Conservation (phyloP, 257 asterid species). For the Fraxinus pennsylvanica region DNA sequence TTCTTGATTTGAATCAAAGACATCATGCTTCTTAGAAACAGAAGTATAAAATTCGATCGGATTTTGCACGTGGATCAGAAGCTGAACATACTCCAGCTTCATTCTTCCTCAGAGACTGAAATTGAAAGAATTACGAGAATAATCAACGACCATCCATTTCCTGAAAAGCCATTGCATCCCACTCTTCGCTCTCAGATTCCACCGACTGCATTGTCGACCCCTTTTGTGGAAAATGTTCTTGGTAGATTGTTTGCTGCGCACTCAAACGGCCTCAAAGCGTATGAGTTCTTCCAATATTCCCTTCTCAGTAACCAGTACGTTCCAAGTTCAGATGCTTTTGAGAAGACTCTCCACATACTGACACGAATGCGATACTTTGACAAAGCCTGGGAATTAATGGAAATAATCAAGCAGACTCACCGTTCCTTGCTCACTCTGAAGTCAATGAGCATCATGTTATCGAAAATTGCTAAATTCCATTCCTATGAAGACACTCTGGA, state of each 20-base stretch:
- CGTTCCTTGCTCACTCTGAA: slow-evolving; percentile 77
- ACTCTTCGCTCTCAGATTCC: slow-evolving; percentile 48
- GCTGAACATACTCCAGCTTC: slow-evolving; percentile 37
- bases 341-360: slow-evolving; percentile 84
- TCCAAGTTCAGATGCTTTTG: slow-evolving; percentile 87
- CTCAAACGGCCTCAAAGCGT: slow-evolving; percentile 87
- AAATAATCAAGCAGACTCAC: slow-evolving; percentile 42
- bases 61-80: slow-evolving; percentile 27
- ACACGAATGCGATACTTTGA: slow-evolving; percentile 85
- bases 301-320: slow-evolving; percentile 42
- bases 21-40: slow-evolving; percentile 34
- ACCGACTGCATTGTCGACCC: slow-evolving; percentile 41
- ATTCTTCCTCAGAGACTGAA: slow-evolving; percentile 34
- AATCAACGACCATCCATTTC: slow-evolving; percentile 70
- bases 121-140: slow-evolving; percentile 51
- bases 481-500: slow-evolving; percentile 73
- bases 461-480: slow-evolving; percentile 72
- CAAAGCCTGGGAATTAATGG: slow-evolving; percentile 80
- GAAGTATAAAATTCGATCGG: slow-evolving; percentile 17
- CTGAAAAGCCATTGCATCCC: slow-evolving; percentile 53
- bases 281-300: slow-evolving; percentile 65
- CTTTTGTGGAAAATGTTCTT: slow-evolving; percentile 68
- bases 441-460: slow-evolving; percentile 84
- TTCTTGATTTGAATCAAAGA: slow-evolving; percentile 14
- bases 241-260: slow-evolving; percentile 84